These are phyloP conservation scores for Dactylellina parvicollis DNA, from an alignment of 2,329 filamentous ascomycete species.

Conservation along the genomic window DNA sequence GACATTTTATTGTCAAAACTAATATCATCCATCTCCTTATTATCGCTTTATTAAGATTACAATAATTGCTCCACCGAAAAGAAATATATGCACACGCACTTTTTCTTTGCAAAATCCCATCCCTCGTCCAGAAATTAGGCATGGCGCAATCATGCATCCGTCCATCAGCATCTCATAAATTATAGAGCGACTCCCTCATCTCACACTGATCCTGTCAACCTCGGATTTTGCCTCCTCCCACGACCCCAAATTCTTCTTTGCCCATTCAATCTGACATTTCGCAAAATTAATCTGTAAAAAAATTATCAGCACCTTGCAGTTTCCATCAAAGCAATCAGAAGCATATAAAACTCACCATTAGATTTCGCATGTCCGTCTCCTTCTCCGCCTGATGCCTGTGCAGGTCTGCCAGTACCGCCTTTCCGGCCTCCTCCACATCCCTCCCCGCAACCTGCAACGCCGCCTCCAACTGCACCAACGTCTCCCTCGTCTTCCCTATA, in stretches of 20 bases:
- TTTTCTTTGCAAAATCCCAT: background rate
- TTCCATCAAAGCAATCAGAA: conserved; percentile 40
- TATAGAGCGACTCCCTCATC: conserved; percentile 42
- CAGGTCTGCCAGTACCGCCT: conserved; percentile 86
- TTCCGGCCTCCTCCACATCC: conserved; percentile 92
- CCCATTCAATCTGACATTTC: conserved; percentile 93
- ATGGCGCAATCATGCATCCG: no score
- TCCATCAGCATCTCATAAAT: no score
- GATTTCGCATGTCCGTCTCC: conserved; percentile 89
- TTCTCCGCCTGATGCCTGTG: conserved; percentile 95
- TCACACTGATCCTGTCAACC: conserved; percentile 82
- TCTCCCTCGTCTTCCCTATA: conserved; percentile 94
- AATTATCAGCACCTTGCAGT: conserved; percentile 5
- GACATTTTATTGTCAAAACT: background rate
- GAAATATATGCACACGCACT: conserved; percentile 12
- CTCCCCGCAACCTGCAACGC: conserved; percentile 86
- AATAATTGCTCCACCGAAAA: conserved; percentile 13
- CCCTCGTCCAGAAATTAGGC: background rate
- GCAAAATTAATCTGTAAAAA: conserved; percentile 81
- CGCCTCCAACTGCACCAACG: conserved; percentile 81
- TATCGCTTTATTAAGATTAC: conserved; percentile 17
- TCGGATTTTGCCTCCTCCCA: conserved; percentile 92
- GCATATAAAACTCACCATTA: conserved; percentile 78
- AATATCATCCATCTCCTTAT: background rate
- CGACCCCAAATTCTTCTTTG: conserved; percentile 85